Percentiles rank a stretch among this genome's conserved stretches.
phyloP scores from a whole-genome alignment of 805 yeast species.

The Cyberlindnera bimundalis region DNA sequence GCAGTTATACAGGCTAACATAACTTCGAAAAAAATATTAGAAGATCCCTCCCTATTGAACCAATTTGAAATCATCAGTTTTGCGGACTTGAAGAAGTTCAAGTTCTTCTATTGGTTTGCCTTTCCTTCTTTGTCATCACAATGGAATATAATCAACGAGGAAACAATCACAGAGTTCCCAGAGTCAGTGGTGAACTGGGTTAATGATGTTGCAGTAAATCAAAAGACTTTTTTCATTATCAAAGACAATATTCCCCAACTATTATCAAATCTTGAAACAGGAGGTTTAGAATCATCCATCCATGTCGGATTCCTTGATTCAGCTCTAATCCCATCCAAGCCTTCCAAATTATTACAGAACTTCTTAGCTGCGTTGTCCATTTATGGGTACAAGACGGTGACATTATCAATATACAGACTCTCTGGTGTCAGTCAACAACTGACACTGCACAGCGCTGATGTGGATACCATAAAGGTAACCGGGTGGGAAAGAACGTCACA shows the following conservation, averaged over 20 bases:
- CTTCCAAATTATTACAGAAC: conserved; percentile 58
- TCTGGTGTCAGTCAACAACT: conserved; percentile 32
- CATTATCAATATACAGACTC: conserved; percentile 39
- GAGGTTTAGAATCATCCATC: conserved; percentile 4
- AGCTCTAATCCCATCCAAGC: conserved; percentile 32
- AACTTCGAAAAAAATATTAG: conserved; percentile 31
- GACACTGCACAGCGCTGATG: conserved; percentile 17
- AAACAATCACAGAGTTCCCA: conserved; percentile 8
- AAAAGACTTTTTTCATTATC: conserved; percentile 30
- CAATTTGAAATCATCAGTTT: conserved; percentile 58
- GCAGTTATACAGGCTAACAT: conserved; percentile 30
- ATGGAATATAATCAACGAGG: conserved; percentile 37
- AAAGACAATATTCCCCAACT: conserved; percentile 17
- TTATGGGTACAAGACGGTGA: conserved; percentile 33
- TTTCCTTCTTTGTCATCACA: conserved; percentile 60
- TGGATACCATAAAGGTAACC: conserved; percentile 37
- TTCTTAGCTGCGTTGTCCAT: conserved; percentile 45
- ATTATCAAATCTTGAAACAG: conserved; percentile 16
- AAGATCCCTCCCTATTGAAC: conserved; percentile 39
- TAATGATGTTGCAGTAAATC: conserved; percentile 12
- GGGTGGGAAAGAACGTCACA: conserved; percentile 90
- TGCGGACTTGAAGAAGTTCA: conserved; percentile 87
- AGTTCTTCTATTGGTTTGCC: conserved; percentile 86
- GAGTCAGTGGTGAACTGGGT: conserved; percentile 15
- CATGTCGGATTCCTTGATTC: conserved; percentile 40